Evolutionary conservation across 176 grass and related monocot genomes (phyloP).

Genomic region (Juncus effusus): DNA sequence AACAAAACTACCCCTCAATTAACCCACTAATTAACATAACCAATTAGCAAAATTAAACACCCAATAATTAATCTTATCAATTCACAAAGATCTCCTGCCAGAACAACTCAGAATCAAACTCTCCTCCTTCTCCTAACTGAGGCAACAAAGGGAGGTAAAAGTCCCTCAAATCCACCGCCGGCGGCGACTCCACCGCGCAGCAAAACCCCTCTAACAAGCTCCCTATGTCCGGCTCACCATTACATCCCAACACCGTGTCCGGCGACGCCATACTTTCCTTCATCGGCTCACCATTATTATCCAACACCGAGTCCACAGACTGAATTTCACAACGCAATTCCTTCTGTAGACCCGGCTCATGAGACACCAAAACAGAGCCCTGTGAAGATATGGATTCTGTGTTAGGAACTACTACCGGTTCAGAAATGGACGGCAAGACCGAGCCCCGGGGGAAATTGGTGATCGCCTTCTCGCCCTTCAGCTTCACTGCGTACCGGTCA

Average conservation of each 20-base stretch:
- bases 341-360: not conserved
- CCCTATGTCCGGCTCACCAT: slow-evolving; percentile 1
- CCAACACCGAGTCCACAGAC: slow-evolving; percentile 1
- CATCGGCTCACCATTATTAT: not conserved
- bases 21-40: not conserved
- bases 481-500: slow-evolving; percentile 49
- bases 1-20: slow-evolving; percentile 4
- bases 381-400: slow-evolving; percentile 13
- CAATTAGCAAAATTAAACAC: not conserved
- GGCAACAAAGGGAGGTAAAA: slow-evolving; percentile 25
- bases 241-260: slow-evolving; percentile 12
- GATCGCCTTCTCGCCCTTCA: slow-evolving; percentile 50
- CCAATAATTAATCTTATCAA: not conserved
- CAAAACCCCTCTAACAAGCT: slow-evolving; percentile 18
- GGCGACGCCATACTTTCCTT: not conserved
- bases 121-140: slow-evolving; percentile 1
- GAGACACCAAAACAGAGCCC: not conserved
- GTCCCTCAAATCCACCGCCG: slow-evolving; percentile 21
- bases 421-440: not conserved
- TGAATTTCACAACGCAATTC: not conserved
- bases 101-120: slow-evolving; percentile 12
- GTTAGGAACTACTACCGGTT: not conserved
- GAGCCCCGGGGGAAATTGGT: slow-evolving; percentile 27
- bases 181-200: slow-evolving; percentile 17
- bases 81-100: slow-evolving; percentile 1